phyloP scores from a whole-genome alignment of 768 basidiomycete genomes.

The Lepiota venenata region DNA sequence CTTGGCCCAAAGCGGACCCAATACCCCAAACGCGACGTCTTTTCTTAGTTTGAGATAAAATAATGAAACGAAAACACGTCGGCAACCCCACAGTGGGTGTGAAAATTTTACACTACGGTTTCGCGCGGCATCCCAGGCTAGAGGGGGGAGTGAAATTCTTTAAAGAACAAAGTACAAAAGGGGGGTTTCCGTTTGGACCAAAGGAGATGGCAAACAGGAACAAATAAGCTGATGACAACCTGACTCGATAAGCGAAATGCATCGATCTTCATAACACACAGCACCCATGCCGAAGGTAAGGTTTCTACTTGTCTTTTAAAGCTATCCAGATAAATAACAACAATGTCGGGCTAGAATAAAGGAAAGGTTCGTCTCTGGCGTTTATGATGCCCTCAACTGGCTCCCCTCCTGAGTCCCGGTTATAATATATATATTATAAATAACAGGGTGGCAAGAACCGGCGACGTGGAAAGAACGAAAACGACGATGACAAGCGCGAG shows the following conservation, averaged over 20 bases:
- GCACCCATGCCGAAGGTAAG: constrained; percentile 10
- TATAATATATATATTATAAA: not conserved
- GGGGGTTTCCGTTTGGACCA: not conserved
- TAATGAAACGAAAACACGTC: not conserved
- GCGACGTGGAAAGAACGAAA: constrained; percentile 99
- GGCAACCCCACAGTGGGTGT: not conserved
- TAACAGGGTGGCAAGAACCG: constrained; percentile 96
- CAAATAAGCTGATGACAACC: not conserved
- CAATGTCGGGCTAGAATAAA: constrained; percentile 1
- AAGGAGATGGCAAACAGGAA: not conserved
- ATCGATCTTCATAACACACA: not conserved
- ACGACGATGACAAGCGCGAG: constrained; percentile 98
- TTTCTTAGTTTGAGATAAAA: not conserved
- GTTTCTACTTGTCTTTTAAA: not conserved
- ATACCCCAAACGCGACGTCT: not conserved
- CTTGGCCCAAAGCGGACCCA: not conserved
- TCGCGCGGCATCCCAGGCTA: not conserved
- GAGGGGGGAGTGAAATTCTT: not conserved
- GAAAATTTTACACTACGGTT: not conserved
- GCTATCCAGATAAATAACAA: no score
- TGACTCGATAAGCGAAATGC: constrained; percentile 1
- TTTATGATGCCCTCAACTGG: not conserved
- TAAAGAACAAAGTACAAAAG: not conserved
- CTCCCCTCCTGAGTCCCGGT: not conserved
- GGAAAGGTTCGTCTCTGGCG: constrained; percentile 8